These are phyloP conservation scores for Claviceps purpurea DNA, from an alignment of 2,329 filamentous ascomycete species.

Conservation along the genomic window DNA sequence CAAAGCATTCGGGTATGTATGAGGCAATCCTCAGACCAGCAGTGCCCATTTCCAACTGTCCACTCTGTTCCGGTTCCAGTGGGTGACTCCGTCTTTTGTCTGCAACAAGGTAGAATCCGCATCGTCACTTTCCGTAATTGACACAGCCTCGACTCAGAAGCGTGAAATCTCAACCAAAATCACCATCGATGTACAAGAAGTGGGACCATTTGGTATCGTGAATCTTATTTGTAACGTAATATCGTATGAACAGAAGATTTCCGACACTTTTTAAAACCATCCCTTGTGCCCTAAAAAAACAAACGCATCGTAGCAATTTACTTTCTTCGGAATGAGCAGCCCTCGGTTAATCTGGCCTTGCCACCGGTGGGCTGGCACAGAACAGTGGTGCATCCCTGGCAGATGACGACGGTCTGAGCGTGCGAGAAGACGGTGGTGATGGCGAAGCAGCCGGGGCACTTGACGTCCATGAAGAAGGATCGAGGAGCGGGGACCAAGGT, in stretches of 20 bases:
- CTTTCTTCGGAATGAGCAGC: conserved; percentile 99
- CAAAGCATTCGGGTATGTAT: conserved; percentile 46
- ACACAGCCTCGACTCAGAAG: too few species aligned
- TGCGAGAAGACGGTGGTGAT: conserved; percentile 99
- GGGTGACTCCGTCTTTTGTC: conserved; percentile 59
- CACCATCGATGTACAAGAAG: too few species aligned
- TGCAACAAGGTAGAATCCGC: conserved; percentile 30
- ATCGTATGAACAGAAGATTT: too few species aligned
- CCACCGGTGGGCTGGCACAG: conserved; percentile 99
- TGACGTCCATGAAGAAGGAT: conserved; percentile 99
- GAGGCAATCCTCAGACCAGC: conserved; percentile 50
- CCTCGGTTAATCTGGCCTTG: conserved; percentile 97
- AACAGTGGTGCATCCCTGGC: conserved; percentile 97
- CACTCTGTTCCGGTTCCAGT: conserved; percentile 50
- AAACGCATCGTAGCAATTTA: conserved; percentile 48
- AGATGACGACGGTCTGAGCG: conserved; percentile 99
- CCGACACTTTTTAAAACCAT: too few species aligned
- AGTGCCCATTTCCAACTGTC: conserved; percentile 45
- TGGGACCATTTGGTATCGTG: too few species aligned
- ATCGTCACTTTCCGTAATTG: too few species aligned
- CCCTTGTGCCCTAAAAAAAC: conserved; percentile 22
- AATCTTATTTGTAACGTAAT: too few species aligned
- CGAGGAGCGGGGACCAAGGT: conserved; percentile 89
- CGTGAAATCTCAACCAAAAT: too few species aligned
- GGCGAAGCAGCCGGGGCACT: conserved; percentile 99